Conservation (phyloP, 2,329 filamentous ascomycete species). For the Dothistroma septosporum region DNA sequence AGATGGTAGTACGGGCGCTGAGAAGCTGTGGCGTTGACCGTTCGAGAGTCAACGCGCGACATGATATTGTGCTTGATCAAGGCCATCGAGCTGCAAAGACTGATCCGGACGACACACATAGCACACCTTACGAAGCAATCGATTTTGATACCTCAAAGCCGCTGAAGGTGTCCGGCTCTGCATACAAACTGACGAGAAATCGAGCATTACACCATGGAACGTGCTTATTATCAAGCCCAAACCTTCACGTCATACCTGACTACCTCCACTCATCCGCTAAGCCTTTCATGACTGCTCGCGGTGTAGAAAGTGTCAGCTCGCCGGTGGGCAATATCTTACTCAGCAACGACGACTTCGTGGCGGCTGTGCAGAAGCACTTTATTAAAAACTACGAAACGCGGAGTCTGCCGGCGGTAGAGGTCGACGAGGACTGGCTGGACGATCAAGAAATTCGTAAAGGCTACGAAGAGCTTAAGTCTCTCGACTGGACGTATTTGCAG, state of each 20-base stretch:
- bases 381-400: conserved; percentile 56
- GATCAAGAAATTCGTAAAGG: conserved; percentile 58
- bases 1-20: conserved; percentile 88
- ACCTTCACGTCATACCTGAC: conserved; percentile 63
- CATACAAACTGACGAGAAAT: conserved; percentile 82
- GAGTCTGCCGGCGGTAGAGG: conserved; percentile 36
- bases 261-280: conserved; percentile 76
- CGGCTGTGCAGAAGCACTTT: conserved; percentile 56
- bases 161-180: conserved; percentile 85
- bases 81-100: conserved; percentile 26
- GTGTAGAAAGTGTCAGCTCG: conserved; percentile 87
- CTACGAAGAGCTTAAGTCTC: conserved; percentile 58
- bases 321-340: conserved; percentile 74
- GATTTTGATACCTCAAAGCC: conserved; percentile 33
- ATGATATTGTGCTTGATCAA: conserved; percentile 81
- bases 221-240: conserved; percentile 72
- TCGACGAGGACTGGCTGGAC: conserved; percentile 53
- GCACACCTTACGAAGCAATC: conserved; percentile 41
- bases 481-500: conserved; percentile 76
- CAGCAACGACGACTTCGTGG: conserved; percentile 43
- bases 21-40: conserved; percentile 54
- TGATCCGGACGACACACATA: conserved; percentile 42
- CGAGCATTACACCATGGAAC: conserved; percentile 91
- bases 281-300: conserved; percentile 70
- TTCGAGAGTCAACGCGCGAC: conserved; percentile 77